Percentiles rank a stretch among this genome's conserved stretches.
phyloP scores from a whole-genome alignment of 768 basidiomycete genomes.

The Russula brevipes region DNA sequence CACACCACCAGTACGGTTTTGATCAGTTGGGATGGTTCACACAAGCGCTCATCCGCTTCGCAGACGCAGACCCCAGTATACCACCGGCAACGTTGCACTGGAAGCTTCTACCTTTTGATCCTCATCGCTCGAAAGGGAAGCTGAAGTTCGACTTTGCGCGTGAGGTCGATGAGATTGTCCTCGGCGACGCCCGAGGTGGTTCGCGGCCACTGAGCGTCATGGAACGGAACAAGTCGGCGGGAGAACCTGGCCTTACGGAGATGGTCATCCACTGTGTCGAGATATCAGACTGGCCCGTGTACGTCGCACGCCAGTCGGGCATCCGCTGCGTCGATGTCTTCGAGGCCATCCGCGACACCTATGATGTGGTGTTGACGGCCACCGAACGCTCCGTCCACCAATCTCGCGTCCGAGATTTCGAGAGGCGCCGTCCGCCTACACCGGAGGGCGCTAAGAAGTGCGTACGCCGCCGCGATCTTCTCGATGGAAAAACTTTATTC shows the following conservation, averaged over 20 bases:
- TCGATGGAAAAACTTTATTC: conserved; percentile 50
- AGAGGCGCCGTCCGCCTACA: conserved; percentile 38
- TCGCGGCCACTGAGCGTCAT: conserved; percentile 33
- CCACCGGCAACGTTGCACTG: conserved; percentile 42
- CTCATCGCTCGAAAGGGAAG: conserved; percentile 33
- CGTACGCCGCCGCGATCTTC: conserved; percentile 51
- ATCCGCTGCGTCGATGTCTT: conserved; percentile 57
- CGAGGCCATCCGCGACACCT: conserved; percentile 49
- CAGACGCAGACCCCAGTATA: conserved; percentile 26
- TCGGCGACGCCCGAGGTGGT: conserved; percentile 28
- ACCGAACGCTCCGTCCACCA: conserved; percentile 37
- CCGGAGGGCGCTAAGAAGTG: conserved; percentile 37
- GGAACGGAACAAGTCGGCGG: conserved; percentile 42
- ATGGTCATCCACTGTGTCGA: conserved; percentile 46
- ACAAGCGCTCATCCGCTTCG: background rate
- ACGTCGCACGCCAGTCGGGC: conserved; percentile 40
- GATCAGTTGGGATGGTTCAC: background rate
- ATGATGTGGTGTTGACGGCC: conserved; percentile 40
- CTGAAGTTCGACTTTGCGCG: conserved; percentile 47
- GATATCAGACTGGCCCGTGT: conserved; percentile 39
- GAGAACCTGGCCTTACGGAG: conserved; percentile 40
- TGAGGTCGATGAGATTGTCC: conserved; percentile 30
- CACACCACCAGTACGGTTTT: background rate
- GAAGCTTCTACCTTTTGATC: conserved; percentile 43
- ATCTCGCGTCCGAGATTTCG: conserved; percentile 28